phyloP scores from a whole-genome alignment of 2,329 filamentous ascomycete species.

The Hymenoscyphus linearis region DNA sequence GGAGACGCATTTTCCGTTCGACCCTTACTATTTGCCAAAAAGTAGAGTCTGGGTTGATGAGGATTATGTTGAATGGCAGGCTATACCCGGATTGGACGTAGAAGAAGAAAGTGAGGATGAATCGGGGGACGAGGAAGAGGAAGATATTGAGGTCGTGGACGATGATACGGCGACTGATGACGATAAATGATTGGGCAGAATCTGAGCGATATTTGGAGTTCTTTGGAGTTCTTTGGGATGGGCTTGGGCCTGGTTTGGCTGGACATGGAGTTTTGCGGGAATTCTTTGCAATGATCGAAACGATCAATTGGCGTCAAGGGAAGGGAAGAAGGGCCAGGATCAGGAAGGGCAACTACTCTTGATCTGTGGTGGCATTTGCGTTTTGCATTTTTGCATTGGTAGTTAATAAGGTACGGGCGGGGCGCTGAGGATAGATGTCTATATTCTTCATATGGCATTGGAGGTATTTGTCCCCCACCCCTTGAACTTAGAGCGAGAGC shows the following conservation, averaged over 20 bases:
- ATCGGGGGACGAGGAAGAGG: slow-evolving; percentile 28
- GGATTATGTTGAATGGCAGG: slow-evolving; percentile 77
- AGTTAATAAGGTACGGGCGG: not conserved
- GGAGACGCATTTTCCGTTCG: slow-evolving; percentile 94
- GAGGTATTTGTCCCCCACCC: slow-evolving; percentile 8
- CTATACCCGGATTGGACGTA: slow-evolving; percentile 63
- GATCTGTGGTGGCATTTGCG: not conserved
- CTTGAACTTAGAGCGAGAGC: not conserved
- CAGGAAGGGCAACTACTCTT: not conserved
- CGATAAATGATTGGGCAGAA: slow-evolving; percentile 21
- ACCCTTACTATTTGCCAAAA: slow-evolving; percentile 84
- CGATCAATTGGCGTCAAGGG: slow-evolving; percentile 5
- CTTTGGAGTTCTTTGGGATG: not conserved
- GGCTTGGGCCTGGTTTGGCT: not conserved
- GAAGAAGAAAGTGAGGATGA: slow-evolving; percentile 47
- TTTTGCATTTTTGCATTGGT: not conserved
- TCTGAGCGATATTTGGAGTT: not conserved
- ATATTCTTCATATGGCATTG: slow-evolving; percentile 7
- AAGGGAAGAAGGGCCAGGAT: slow-evolving; percentile 1
- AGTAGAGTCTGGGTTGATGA: slow-evolving; percentile 84
- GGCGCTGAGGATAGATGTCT: slow-evolving; percentile 16
- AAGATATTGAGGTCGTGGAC: slow-evolving; percentile 21
- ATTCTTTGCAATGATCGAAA: not conserved
- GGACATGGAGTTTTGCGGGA: slow-evolving; percentile 6
- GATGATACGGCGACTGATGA: slow-evolving; percentile 25